These are phyloP conservation scores for Acanthamoeba castellanii DNA, from an alignment of 208 protist genomes.

Conservation along the genomic window DNA sequence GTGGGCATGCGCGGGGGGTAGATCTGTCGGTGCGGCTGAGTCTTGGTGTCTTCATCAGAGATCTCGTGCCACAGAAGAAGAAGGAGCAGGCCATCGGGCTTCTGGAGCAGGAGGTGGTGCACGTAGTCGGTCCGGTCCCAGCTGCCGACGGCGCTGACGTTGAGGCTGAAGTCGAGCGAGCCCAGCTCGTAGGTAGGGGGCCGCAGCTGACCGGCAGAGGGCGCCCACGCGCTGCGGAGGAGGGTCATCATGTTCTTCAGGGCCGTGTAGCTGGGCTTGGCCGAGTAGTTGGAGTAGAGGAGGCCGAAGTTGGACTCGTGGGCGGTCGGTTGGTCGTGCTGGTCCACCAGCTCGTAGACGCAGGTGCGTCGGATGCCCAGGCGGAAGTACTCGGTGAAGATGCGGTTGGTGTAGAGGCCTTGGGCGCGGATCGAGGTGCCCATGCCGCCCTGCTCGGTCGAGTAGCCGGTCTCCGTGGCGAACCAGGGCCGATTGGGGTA, in stretches of 20 bases:
- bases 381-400: slow-evolving; percentile 26
- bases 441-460: background rate
- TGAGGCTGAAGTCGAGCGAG: background rate
- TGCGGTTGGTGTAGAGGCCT: slow-evolving; percentile 15
- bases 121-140: background rate
- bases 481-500: background rate
- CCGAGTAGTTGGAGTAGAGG: slow-evolving; percentile 1
- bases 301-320: slow-evolving; percentile 25
- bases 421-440: background rate
- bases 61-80: slow-evolving; percentile 23
- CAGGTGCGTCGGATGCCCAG: slow-evolving; percentile 3
- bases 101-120: slow-evolving; percentile 24
- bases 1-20: slow-evolving; percentile 14
- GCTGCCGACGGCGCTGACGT: background rate
- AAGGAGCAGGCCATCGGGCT: background rate
- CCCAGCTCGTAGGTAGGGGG: background rate
- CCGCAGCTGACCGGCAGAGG: background rate
- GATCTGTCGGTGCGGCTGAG: background rate
- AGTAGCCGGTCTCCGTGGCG: background rate
- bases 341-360: background rate
- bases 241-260: slow-evolving; percentile 4
- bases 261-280: background rate
- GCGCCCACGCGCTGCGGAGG: background rate
- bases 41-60: background rate
- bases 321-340: background rate